Conservation (phyloP, 2,329 filamentous ascomycete genomes). For the Aureobasidium subglaciale region DNA sequence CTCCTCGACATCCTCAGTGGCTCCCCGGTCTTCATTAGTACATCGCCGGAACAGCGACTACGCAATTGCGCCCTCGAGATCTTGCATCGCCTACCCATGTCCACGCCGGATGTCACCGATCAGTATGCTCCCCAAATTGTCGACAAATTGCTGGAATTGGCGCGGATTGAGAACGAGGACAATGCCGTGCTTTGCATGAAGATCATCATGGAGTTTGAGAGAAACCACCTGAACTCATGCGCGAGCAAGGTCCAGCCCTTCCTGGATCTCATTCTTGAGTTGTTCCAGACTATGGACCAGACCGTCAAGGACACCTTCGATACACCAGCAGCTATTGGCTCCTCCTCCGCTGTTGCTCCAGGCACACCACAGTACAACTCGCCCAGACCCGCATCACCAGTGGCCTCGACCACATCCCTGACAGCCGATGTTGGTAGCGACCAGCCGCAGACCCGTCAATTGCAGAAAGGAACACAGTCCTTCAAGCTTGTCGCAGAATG, state of each 20-base stretch:
- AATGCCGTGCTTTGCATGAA: constrained; percentile 98
- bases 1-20: constrained; percentile 81
- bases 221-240: constrained; percentile 76
- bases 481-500: constrained; percentile 98
- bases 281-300: constrained; percentile 91
- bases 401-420: constrained; percentile 57
- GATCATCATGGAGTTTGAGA: constrained; percentile 92
- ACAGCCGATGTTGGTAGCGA: constrained; percentile 69
- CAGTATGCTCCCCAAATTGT: constrained; percentile 83
- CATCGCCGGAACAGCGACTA: constrained; percentile 85
- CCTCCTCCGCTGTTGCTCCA: constrained; percentile 51
- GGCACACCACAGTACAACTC: constrained; percentile 72
- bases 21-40: constrained; percentile 83
- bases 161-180: constrained; percentile 91
- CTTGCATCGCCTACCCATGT: constrained; percentile 74
- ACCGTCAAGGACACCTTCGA: constrained; percentile 96
- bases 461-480: constrained; percentile 93
- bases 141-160: constrained; percentile 80
- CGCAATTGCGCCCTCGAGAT: constrained; percentile 93
- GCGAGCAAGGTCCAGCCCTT: constrained; percentile 80
- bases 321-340: constrained; percentile 47
- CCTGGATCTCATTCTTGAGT: constrained; percentile 83
- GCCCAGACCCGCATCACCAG: constrained; percentile 81
- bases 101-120: constrained; percentile 73
- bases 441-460: constrained; percentile 70